Evolutionary conservation across 1,284 basidiomycete species (phyloP).

Genomic region (Boletus semigastroideus): DNA sequence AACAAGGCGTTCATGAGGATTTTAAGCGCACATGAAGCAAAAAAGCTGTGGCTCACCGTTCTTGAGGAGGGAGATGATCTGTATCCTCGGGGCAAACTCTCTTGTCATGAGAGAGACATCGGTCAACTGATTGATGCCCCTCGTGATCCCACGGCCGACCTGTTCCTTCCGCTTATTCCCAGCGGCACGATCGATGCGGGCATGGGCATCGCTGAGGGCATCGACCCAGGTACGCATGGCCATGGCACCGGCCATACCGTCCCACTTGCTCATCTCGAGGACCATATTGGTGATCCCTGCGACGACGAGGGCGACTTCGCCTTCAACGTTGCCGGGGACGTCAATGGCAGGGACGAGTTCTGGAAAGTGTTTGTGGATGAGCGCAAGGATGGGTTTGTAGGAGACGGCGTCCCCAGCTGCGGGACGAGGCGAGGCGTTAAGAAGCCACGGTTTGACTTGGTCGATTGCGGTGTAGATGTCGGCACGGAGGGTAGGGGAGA

Average conservation of each 20-base stretch:
- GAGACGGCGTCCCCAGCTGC: constrained; percentile 49
- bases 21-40: neutral
- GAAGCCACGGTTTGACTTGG: constrained; percentile 43
- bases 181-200: constrained; percentile 21
- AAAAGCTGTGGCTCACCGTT: constrained; percentile 35
- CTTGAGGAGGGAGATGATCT: constrained; percentile 51
- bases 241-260: constrained; percentile 51
- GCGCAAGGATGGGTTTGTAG: constrained; percentile 40
- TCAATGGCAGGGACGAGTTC: constrained; percentile 43
- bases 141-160: constrained; percentile 46
- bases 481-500: constrained; percentile 45
- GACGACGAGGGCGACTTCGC: constrained; percentile 45
- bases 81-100: constrained; percentile 49
- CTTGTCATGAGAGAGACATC: constrained; percentile 48
- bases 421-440: constrained; percentile 37
- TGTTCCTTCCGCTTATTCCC: constrained; percentile 34
- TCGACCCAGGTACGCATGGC: constrained; percentile 55
- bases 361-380: constrained; percentile 49
- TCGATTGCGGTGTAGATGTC: constrained; percentile 49
- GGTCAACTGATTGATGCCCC: constrained; percentile 46
- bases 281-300: constrained; percentile 53
- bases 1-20: constrained; percentile 5
- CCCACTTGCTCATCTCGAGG: constrained; percentile 52
- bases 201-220: constrained; percentile 39
- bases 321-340: constrained; percentile 41